Evolutionary conservation across 306 rosid genomes (phyloP).

Genomic region (Mimosa pudica): DNA sequence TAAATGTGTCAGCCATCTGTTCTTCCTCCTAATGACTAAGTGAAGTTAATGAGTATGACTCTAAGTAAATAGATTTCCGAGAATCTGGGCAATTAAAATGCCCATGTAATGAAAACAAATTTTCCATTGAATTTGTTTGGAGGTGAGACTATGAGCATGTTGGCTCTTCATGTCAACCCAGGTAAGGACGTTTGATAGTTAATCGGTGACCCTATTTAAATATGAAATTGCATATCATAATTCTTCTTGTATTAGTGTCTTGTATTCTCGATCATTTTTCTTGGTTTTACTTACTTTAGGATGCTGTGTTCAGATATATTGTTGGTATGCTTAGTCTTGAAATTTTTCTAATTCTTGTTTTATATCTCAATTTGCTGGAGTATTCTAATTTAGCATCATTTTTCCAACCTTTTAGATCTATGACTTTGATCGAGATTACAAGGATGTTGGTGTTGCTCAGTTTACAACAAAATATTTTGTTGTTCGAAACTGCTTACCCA

Average conservation of each 20-base stretch:
- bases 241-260: neutral
- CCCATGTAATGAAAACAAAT: neutral
- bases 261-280: neutral
- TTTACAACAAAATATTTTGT: constrained; percentile 92
- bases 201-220: neutral
- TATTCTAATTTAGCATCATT: constrained; percentile 41
- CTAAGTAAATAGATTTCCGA: neutral
- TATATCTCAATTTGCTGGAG: constrained; percentile 32
- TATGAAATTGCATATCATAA: neutral
- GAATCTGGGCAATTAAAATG: neutral
- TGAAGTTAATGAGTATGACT: neutral
- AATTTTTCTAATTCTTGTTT: constrained; percentile 22
- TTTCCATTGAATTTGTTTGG: neutral
- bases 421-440: constrained; percentile 98
- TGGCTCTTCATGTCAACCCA: neutral
- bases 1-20: neutral
- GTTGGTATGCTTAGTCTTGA: constrained; percentile 18
- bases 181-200: neutral
- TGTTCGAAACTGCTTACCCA: constrained; percentile 84
- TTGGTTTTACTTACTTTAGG: neutral
- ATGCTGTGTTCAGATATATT: neutral
- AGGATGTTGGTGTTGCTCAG: constrained; percentile 92
- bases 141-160: neutral
- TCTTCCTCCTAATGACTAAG: constrained; percentile 25
- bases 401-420: constrained; percentile 57